These are phyloP conservation scores for Perkinsus chesapeaki DNA, from an alignment of 169 alveolate species.

Conservation along the genomic window DNA sequence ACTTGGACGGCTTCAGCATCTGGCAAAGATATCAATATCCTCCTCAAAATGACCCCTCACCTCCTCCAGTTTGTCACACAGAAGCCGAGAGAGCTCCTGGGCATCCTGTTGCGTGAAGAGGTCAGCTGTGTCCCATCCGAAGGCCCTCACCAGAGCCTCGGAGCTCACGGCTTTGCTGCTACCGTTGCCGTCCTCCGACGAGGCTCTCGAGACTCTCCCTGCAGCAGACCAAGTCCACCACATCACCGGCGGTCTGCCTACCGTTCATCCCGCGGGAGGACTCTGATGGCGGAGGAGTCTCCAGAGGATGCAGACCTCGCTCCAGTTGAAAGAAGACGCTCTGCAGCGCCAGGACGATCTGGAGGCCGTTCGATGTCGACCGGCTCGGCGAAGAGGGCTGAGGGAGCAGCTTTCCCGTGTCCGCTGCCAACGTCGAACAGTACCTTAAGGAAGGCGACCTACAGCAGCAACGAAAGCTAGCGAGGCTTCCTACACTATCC, in stretches of 20 bases:
- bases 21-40: constrained; percentile 68
- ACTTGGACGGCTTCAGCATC: neutral
- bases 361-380: neutral
- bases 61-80: constrained; percentile 84
- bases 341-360: neutral
- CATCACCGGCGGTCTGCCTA: neutral
- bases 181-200: neutral
- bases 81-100: constrained; percentile 77
- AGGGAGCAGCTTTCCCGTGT: neutral
- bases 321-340: neutral
- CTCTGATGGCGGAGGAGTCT: neutral
- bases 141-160: constrained; percentile 75
- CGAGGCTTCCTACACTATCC: neutral
- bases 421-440: neutral
- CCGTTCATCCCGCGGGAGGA: neutral
- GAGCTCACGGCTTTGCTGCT: constrained; percentile 71
- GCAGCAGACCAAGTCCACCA: neutral
- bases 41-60: constrained; percentile 78
- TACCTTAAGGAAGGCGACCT: no score
- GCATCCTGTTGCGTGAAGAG: constrained; percentile 87
- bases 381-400: neutral
- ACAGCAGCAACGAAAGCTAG: neutral
- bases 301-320: neutral
- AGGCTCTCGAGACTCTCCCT: neutral
- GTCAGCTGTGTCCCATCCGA: constrained; percentile 87